Base-by-base conservation (phyloP, 2,329 filamentous ascomycete species). In the Stromatinia cepivora region DNA sequence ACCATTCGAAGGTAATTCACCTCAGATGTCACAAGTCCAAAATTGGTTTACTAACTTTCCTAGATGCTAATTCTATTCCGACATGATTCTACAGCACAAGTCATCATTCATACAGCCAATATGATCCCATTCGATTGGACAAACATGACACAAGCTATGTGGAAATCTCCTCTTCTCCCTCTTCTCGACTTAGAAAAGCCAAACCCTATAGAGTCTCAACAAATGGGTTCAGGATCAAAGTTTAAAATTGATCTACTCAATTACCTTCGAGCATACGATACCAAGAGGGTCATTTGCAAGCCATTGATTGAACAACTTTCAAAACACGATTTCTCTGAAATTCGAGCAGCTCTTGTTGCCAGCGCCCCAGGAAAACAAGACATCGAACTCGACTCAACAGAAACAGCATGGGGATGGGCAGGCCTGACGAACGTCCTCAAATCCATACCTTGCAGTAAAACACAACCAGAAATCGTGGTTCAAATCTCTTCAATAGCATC, bases 61-160 rank as follows among this genome's bases (percentile, higher is more conserved):
- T 95, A 97, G 79, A 95, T 97, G 91, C 86, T 97, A 79, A 82
- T 97, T n/a, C 79, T 97, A 5, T 83, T 97, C 71, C 86, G 91
- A 7, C 88, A 91, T 77, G 92, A 97, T 77, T 88, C 90, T 71
- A 87, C 84, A 0, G 91, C 90, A 0, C 91, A 96, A 79, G 82
- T 97, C 8, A 80, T 96, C 69, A 93, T 97, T 42, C 92, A 96
- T 75, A 97, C 93, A 0, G 92, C 93, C 25, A 97, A 97, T 75
- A 93, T 97, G 90, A 94, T 97, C n/a, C 77, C 84, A 5, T 88
- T 89, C 68, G 93, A 97, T 78, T 97, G 93, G 93, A 86, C 84
- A 1, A 95, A 95, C 74, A 92, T 97, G 91, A 91, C 89, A 0
- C 93, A 97, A 78, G 92, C 88, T 1, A 86, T 92, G 7, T 97